Evolutionary conservation across 129 eudicot species (phyloP), one percentile per base, ranked within the genome.

Genomic region (Helichrysum umbraculigerum): DNA sequence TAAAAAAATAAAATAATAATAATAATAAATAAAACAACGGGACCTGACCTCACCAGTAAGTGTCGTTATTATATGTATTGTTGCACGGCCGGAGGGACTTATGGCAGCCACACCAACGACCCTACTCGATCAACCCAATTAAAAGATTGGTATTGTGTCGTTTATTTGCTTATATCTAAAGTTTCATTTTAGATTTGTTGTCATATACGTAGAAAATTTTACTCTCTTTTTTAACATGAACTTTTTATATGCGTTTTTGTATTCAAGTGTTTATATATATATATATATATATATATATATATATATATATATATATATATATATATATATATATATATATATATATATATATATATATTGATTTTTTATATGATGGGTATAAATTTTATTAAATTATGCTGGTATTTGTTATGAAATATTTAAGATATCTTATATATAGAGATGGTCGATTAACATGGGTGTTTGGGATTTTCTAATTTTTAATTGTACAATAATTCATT

Each of bases 11-110:
- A 25, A 25, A 25, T 25, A 25, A 25, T 25, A 25, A 25, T 25
- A 25, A 25, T 25, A 25, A 0, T 25, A 25, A 25, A 25, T 25
- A 25, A 25, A 0, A 25, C 28, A 25, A 70, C 60, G 76, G 81
- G 81, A 70, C 81, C 71, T 78, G 39, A 57, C 54, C 54, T 12
- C 9, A 69, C 28, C 28, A 25, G 28, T 25, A 42, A 70, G 65
- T 71, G 82, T 78, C 76, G 77, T 78, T 78, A 78, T 78, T 78
- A 71, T 78, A 71, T 70, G 82, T 30, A 78, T 78, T 78, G 71
- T 78, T 78, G 76, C 76, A 69, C 76, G 81, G 76, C 50, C 81
- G 81, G 44, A 44, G 71, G 54, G 76, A 35, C 61, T 35, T 78
- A 69, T 78, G 54, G 70, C 73, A 76, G 60, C 79, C 72, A 15